A percentile compares a stretch with the other conserved stretches of the same genome.
phyloP scores from a whole-genome alignment of 2,329 filamentous ascomycete species.

The Trichophyton mentagrophytes region DNA sequence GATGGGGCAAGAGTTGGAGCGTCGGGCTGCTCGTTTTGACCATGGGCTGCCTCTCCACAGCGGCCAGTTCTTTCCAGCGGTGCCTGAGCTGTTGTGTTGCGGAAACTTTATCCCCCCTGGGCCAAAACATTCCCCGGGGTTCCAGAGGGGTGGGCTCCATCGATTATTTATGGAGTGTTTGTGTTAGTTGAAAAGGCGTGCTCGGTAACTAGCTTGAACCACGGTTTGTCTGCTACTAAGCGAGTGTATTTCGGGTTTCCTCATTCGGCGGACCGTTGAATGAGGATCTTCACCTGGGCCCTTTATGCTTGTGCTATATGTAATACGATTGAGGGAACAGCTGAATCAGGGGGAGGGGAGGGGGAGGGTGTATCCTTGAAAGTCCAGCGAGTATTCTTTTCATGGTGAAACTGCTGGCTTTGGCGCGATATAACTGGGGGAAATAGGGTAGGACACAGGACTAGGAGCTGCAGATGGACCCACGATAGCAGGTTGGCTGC shows the following conservation, averaged over 20 bases:
- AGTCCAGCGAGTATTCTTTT: background rate
- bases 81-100: background rate
- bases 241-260: background rate
- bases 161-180: background rate
- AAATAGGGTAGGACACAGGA: background rate
- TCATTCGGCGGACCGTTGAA: background rate
- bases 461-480: background rate
- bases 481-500: background rate
- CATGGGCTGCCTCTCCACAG: background rate
- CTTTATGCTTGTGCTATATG: background rate
- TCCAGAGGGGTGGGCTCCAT: too few species aligned
- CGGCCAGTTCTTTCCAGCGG: background rate
- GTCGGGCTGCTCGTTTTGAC: background rate
- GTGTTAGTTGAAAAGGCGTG: background rate
- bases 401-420: background rate
- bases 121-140: background rate
- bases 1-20: background rate
- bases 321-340: background rate
- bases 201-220: background rate
- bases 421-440: background rate
- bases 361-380: background rate
- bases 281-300: background rate
- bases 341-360: background rate
- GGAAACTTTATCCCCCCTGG: background rate
- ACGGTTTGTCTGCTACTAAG: background rate